Evolutionary conservation across 108 stramenopile species (phyloP), one percentile per base, ranked within the genome.

Genomic region (Stephanodiscus minutulus): DNA sequence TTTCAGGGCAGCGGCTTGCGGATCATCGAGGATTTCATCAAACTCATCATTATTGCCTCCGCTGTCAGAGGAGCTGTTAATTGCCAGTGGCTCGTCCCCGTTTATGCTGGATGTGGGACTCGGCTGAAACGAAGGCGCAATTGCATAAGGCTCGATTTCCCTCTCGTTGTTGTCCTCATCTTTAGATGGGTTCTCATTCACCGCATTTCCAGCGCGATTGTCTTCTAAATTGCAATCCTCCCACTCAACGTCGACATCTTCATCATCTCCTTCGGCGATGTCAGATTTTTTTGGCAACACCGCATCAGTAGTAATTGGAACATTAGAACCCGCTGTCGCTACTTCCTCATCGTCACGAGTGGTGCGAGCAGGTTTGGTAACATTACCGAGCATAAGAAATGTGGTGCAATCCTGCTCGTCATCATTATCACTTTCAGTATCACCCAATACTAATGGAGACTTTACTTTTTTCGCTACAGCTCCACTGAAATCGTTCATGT

Each of bases 1-100:
- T 28, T 83, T 53, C 52, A 97, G 67, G 3, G 93, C 96, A 27
- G 74, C 85, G 9, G 64, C 64, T n/a, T 76, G 77, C 18, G 83
- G 73, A 74, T 84, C 61, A 48, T 74, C 54, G 10, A 64, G 52
- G 33, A 27, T 46, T 28, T 33, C 12, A 35, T 33, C 46, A 7
- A 73, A 73, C 18, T 70, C 68, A 31, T 84, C 69, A 41, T 70
- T 60, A 37, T 18, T 21, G 48, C 57, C 18, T 15, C 0, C 11
- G 43, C 25, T 63, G n/a, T 49, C 13, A 49, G 44, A 56, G 31
- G 44, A 57, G 47, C 25, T 22, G 29, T 27, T 24, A 27, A n/a
- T 71, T 39, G 15, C 52, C 22, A 53, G 11, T 27, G 22, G 52
- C 0, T 53, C 52, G 0, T 21, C 35, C 1, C 27, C 35, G 9